These are phyloP conservation scores for Solanum habrochaites DNA, from an alignment of 257 asterid genomes.

Conservation along the genomic window DNA sequence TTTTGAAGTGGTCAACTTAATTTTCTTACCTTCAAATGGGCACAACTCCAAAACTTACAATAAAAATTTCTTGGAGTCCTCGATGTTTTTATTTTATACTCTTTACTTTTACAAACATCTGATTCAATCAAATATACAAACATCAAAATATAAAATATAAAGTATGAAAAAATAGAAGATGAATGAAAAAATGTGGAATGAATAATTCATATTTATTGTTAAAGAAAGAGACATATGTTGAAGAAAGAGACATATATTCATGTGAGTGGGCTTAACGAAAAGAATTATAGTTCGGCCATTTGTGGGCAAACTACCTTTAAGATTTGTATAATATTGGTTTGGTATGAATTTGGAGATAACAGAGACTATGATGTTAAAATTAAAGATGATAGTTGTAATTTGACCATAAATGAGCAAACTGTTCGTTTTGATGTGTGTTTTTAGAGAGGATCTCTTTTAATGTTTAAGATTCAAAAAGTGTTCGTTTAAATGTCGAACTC, in stretches of 20 bases:
- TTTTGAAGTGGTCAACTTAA: background rate
- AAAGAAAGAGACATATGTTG: no score
- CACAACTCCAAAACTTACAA: background rate
- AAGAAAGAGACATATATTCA: no score
- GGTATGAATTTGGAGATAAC: background rate
- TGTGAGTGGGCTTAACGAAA: background rate
- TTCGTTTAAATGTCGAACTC: no score
- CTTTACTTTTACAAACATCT: background rate
- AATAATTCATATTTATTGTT: no score
- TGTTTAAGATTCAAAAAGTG: no score
- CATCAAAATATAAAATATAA: background rate
- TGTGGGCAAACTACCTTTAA: background rate
- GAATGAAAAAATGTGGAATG: background rate
- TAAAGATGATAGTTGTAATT: no score
- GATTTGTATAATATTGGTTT: background rate
- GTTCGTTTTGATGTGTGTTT: no score
- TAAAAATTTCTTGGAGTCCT: background rate
- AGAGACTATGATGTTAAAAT: no score
- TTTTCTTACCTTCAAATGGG: no score
- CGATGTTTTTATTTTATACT: no score
- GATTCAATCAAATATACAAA: background rate
- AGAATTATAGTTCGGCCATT: background rate
- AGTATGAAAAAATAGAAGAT: background rate
- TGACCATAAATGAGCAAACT: no score
- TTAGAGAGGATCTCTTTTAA: no score